A percentile compares a stretch with the other conserved stretches of the same genome.
Conservation (phyloP, 139 green algal species). For the Coelastrella sp. region DNA sequence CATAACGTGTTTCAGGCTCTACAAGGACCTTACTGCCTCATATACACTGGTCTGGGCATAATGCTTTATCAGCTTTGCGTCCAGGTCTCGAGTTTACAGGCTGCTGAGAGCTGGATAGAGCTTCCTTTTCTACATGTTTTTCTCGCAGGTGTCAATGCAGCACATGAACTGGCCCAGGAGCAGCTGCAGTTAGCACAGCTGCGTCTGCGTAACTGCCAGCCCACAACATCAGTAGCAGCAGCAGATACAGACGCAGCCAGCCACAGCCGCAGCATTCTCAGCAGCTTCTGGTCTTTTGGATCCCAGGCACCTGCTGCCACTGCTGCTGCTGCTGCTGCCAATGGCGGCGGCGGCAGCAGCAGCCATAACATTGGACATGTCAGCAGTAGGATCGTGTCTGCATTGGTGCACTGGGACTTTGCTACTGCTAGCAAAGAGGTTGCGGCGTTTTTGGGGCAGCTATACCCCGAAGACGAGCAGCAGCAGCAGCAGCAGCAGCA, state of each 20-base stretch:
- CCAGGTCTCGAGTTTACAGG: too few species aligned
- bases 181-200: slow-evolving; percentile 26
- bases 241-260: slow-evolving; percentile 1
- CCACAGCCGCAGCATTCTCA: slow-evolving; percentile 18
- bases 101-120: too few species aligned
- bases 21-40: too few species aligned
- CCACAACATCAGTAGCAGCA: background rate
- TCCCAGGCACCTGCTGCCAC: too few species aligned
- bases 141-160: background rate
- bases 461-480: background rate
- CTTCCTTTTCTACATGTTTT: too few species aligned
- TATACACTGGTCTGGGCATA: too few species aligned
- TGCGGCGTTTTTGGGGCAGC: slow-evolving; percentile 19
- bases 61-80: background rate
- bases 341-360: slow-evolving; percentile 26
- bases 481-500: slow-evolving; percentile 30
- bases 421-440: background rate
- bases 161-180: background rate
- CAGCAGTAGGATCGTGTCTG: slow-evolving; percentile 5
- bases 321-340: background rate
- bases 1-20: background rate
- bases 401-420: background rate
- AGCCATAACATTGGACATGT: background rate
- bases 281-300: background rate
- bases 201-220: slow-evolving; percentile 20